Evolutionary conservation across 345 rosid genomes (phyloP), one percentile per base, ranked within the genome.

Genomic region (Populus davidiana): DNA sequence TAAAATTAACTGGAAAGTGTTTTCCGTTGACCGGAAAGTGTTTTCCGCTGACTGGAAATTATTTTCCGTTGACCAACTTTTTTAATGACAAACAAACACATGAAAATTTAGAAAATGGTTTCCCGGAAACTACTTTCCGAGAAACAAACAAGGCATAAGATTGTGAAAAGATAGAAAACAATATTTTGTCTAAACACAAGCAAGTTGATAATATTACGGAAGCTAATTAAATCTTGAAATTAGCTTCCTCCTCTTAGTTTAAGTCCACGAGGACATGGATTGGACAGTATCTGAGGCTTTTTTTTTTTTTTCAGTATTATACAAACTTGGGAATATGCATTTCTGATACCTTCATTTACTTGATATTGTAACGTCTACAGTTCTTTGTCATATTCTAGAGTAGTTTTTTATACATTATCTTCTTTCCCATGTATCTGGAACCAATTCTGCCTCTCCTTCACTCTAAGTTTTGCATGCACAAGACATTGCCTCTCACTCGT

Each of bases 361-460:
- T 25, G 33, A 13, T 6, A 63, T 5, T 0, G 18, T 54, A 59
- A 59, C 14, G 12, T 59, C 63, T 59, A 13, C 29, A 59, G 0
- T 59, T 59, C 25, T n/a, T 47, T 70, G 38, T 29, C 20, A 21
- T 23, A 39, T 36, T n/a, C 11, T n/a, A n/a, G 63, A 56, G 31
- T 25, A 27, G 14, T 43, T 43, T 20, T 43, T 31, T 12, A 33
- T 27, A 31, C 39, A 33, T 31, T 64, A 17, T 47, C 39, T 47
- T 43, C 8, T n/a, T 35, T 44, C 71, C 75, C 49, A 64, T 49
- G n/a, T 65, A 25, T 33, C 23, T 63, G 75, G 71, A 71, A 25
- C 70, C 33, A 69, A 69, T 56, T 69, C 8, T 43, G 36, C n/a
- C 20, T 25, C 36, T 63, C 77, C 61, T 18, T 29, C 52, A 36